These are phyloP conservation scores for Hypericum perforatum DNA, from an alignment of 345 rosid genomes.

Conservation along the genomic window DNA sequence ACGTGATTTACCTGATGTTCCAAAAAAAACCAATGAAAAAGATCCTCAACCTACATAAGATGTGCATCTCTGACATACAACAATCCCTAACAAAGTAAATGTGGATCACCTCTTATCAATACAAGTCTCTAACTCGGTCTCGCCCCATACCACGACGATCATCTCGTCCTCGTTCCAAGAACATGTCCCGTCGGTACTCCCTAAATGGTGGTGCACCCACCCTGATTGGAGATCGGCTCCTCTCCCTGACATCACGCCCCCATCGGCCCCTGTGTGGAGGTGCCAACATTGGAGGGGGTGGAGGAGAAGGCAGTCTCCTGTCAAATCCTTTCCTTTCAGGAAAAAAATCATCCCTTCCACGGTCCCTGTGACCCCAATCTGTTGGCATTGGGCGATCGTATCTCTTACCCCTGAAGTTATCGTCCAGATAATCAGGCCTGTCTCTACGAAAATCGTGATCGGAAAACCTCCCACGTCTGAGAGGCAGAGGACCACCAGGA, in stretches of 20 bases:
- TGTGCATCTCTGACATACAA: too few species aligned
- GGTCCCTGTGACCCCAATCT: slow-evolving; percentile 53
- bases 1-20: too few species aligned
- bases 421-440: slow-evolving; percentile 41
- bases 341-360: slow-evolving; percentile 41
- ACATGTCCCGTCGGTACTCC: slow-evolving; percentile 45
- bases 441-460: slow-evolving; percentile 43
- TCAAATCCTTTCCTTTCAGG: slow-evolving; percentile 49
- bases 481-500: slow-evolving; percentile 38
- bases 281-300: slow-evolving; percentile 21
- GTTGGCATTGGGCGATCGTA: slow-evolving; percentile 46
- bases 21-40: too few species aligned
- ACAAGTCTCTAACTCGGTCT: slow-evolving; percentile 44
- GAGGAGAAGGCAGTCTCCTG: slow-evolving; percentile 39
- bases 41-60: too few species aligned
- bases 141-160: slow-evolving; percentile 40
- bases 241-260: slow-evolving; percentile 56
- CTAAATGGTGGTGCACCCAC: slow-evolving; percentile 30
- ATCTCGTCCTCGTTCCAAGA: slow-evolving; percentile 46
- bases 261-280: slow-evolving; percentile 46
- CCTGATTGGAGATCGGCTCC: slow-evolving; percentile 72
- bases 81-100: too few species aligned
- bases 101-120: slow-evolving; percentile 7
- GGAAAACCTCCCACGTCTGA: slow-evolving; percentile 55
- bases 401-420: slow-evolving; percentile 47